Evolutionary conservation across 495 filamentous ascomycete species (phyloP), one percentile per base, ranked within the genome.

Genomic region (Cercophora sp.): DNA sequence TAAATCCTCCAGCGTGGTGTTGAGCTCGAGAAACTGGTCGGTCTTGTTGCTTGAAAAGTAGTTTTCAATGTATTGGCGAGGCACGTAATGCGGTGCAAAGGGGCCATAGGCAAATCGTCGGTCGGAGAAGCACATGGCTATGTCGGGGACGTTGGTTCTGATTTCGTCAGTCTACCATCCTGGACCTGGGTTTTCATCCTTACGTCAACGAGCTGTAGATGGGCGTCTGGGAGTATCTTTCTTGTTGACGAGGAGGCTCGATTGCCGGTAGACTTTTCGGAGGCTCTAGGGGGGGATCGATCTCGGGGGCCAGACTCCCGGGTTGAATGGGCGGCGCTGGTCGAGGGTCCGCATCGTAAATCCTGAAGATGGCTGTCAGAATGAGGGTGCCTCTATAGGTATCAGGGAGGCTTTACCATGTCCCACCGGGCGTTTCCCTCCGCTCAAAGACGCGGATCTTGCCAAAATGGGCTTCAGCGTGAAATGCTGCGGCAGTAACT

Each of bases 111-210:
- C 58, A 48, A 79, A 79, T 1, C 63, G 66, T 16, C 52, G 9
- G 47, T 78, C 74, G 4, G 76, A 78, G 37, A 76, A 75, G 36
- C 59, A 70, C 76, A 79, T 79, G 48, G 74, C 76, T 25, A 77
- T 72, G 15, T 69, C 66, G 11, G 74, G 76, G 0, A 78, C 74
- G 49, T 79, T 79, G 16, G 76, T 77, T 24, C 73, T 76, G 36
- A 20, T 26, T 47, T 27, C 52, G 26, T 16, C 26, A 34, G 20
- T n/a, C 24, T 22, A 15, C 2, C 16, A 9, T 11, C 5, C 16
- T 37, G 9, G n/a, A 20, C 26, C 41, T 3, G n/a, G 15, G 15
- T 37, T 55, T 32, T 55, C 26, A 52, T 8, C 42, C 71, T 57
- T 45, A 78, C 74, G 76, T 79, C 27, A 79, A 54, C 23, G 66